Base-by-base conservation (phyloP, 1,139 yeast species). In the Yamadazyma dendronema region DNA sequence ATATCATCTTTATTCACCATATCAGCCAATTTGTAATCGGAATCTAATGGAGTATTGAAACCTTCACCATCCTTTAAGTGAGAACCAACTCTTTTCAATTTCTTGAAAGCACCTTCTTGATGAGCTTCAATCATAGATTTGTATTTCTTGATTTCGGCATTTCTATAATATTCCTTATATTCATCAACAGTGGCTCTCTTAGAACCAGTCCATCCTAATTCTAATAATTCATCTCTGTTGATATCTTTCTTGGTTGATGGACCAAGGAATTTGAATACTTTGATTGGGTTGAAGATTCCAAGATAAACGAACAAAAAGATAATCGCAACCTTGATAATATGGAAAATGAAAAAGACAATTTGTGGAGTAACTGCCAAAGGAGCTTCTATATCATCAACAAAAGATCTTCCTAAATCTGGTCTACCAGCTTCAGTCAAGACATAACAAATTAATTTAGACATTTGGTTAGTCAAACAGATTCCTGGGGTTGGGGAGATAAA, bases 141-240 rank as follows among this genome's bases (percentile, higher is more conserved):
- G 47, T 68, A 75, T 50, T 78, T 73, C 50, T 80, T 75, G 55
- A 86, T 77, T 56, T 75, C 74, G 53, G 62, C 64, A 37, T 80
- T 79, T 55, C 92, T 79, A 71, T 80, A 84, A 52, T 67, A 74
- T 42, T 82, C 86, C 52, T 77, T 77, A 72, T 84, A 92, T 47
- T 81, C 90, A 30, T 79, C 83, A 21, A 79, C 67, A 16, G 83
- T 73, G 13, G 84, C 84, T 52, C 81, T 81, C 60, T 81, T 84
- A 17, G 94, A 75, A 36, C 96, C 95, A 16, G 96, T 88, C 97
- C 97, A 92, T 32, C 97, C 97, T 50, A 89, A 67, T 9, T 63
- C 62, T 33, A 81, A 54, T 50, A 92, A 74, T 47, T 74, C 72
- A 16, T 85, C 88, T 49, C 59, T 62, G 34, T 77, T 64, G 39